Base-by-base conservation (phyloP, 129 eudicot genomes). In the Pseudognaphalium luteoalbum region DNA sequence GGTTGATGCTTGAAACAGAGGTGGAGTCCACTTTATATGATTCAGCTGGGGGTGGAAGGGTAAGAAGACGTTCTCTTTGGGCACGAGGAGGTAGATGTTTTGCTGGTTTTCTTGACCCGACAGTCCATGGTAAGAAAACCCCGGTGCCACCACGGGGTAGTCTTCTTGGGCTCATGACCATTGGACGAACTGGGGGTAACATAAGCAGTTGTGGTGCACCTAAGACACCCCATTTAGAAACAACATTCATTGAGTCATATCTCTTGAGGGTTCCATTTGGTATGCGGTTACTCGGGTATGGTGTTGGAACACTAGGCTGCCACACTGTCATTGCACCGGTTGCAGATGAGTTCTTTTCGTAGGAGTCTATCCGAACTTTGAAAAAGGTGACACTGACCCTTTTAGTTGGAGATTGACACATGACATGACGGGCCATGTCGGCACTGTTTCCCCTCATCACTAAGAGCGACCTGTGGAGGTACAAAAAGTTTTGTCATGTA, bases 361-460 rank as follows among this genome's bases (percentile, higher is more conserved):
- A 58, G 61, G 81, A 42, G 72, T 88, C 83, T 3, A 80, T 76
- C 2, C 87, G 88, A 72, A 88, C 89, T 77, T 79, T 82, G 87
- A 89, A 86, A 79, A 92, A 87, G 22, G 97, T 87, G 61, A 92
- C 69, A 84, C 89, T 92, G 57, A 81, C 86, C 57, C 97, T 83
- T 78, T 86, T 89, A 81, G 74, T 89, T 25, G 80, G 82, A 37
- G 97, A 89, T 66, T 91, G 86, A 35, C 96, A 89, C 93, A 92
- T 89, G 30, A 82, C 96, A 50, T 92, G 93, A 74, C 97, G 75
- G 50, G 93, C 90, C 76, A 84, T 85, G 47, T 87, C 96, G 10
- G 96, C 86, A 76, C 97, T 92, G 77, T 89, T 89, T 66, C 96
- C 96, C 62, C 91, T 86, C 97, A 92, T 92, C 51, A 92, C 90